These are phyloP conservation scores for Metarhizium album DNA, from an alignment of 2,329 filamentous ascomycete genomes.

Conservation along the genomic window DNA sequence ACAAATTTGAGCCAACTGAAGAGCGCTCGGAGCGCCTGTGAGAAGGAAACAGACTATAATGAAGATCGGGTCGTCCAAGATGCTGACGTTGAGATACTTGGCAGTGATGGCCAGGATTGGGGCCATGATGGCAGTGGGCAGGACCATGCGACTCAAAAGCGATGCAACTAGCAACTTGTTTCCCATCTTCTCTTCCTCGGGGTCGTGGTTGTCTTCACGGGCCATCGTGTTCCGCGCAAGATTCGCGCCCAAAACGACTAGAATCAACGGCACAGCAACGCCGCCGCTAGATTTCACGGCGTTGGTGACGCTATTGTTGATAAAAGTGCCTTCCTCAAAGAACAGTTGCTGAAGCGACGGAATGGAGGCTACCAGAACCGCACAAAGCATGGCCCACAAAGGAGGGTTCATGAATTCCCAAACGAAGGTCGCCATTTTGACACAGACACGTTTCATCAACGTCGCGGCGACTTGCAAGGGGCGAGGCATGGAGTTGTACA, in stretches of 20 bases:
- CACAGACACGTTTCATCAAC: constrained; percentile 21
- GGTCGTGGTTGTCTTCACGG: constrained; percentile 49
- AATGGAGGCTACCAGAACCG: constrained; percentile 84
- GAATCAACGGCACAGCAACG: constrained; percentile 87
- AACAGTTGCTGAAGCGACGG: constrained; percentile 74
- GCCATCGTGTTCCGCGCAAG: constrained; percentile 83
- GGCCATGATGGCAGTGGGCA: constrained; percentile 87
- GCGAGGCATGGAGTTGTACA: constrained; percentile 28
- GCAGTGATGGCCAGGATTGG: constrained; percentile 77
- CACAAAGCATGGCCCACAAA: constrained; percentile 89
- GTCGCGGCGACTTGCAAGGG: constrained; percentile 27
- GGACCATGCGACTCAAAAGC: constrained; percentile 78
- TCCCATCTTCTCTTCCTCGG: constrained; percentile 58
- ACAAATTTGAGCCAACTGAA: constrained; percentile 95
- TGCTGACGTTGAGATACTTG: constrained; percentile 86
- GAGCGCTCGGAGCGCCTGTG: constrained; percentile 81
- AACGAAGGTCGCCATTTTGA: constrained; percentile 49
- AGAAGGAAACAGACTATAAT: constrained; percentile 96
- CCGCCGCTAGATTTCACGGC: constrained; percentile 77
- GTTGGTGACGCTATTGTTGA: constrained; percentile 85
- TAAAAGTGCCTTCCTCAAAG: constrained; percentile 79
- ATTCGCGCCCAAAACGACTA: constrained; percentile 92
- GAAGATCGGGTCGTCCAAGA: constrained; percentile 95
- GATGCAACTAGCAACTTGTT: constrained; percentile 77
- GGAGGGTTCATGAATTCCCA: constrained; percentile 98